Conservation (phyloP, 495 filamentous ascomycete genomes). For the Podospora pseudoanserina region DNA sequence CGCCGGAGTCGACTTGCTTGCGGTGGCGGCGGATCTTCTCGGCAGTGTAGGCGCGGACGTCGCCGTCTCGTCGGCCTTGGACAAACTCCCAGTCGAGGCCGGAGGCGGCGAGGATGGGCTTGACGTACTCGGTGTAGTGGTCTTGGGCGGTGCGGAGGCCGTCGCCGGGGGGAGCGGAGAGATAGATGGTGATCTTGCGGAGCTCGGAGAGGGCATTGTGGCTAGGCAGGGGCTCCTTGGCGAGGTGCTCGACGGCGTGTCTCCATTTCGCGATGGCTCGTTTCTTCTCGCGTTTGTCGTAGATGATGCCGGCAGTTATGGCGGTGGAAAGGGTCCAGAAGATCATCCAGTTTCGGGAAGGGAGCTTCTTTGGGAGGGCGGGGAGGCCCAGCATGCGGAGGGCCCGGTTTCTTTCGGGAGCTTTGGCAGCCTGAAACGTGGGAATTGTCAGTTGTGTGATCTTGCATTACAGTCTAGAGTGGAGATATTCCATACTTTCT, state of each 20-base stretch:
- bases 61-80: slow-evolving; percentile 83
- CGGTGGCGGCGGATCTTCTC: slow-evolving; percentile 72
- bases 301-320: slow-evolving; percentile 72
- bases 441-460: slow-evolving; percentile 20
- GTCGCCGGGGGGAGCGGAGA: slow-evolving; percentile 82
- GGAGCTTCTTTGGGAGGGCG: slow-evolving; percentile 74
- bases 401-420: slow-evolving; percentile 60
- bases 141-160: slow-evolving; percentile 77
- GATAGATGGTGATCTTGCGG: slow-evolving; percentile 80
- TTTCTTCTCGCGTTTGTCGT: slow-evolving; percentile 87
- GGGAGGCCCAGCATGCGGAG: slow-evolving; percentile 80
- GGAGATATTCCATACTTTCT: slow-evolving; percentile 18
- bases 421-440: slow-evolving; percentile 36
- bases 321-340: slow-evolving; percentile 77
- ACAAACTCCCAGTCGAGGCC: slow-evolving; percentile 94
- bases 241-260: slow-evolving; percentile 79
- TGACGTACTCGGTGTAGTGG: slow-evolving; percentile 93
- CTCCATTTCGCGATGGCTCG: slow-evolving; percentile 81
- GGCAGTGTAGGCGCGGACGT: slow-evolving; percentile 76
- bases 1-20: slow-evolving; percentile 50
- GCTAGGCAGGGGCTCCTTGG: slow-evolving; percentile 64
- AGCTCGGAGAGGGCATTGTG: slow-evolving; percentile 60
- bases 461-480: background rate
- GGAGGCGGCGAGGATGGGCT: slow-evolving; percentile 84
- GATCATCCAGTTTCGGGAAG: slow-evolving; percentile 96